phyloP scores from a whole-genome alignment of 345 rosid species.

The Capsella bursapastoris region DNA sequence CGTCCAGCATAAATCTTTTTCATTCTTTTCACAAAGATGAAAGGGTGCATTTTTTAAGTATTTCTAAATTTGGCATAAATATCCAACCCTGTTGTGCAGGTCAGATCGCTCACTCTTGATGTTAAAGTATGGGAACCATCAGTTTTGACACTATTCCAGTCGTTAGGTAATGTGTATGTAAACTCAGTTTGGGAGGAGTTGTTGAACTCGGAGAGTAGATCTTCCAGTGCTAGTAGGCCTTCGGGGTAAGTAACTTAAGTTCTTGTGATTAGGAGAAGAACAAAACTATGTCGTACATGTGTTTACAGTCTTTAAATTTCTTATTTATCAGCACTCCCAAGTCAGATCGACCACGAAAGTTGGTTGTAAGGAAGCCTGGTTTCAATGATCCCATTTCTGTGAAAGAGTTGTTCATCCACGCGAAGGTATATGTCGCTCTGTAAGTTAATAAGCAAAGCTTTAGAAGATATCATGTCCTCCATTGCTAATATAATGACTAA shows the following conservation, averaged over 20 bases:
- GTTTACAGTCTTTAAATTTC: conserved; percentile 38
- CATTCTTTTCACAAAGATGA: conserved; percentile 12
- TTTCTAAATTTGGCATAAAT: conserved; percentile 1
- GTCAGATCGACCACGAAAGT: conserved; percentile 52
- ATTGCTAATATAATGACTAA: conserved; percentile 20
- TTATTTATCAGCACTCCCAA: conserved; percentile 48
- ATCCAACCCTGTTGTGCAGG: conserved; percentile 51
- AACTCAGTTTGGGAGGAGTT: conserved; percentile 87
- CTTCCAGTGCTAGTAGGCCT: conserved; percentile 46
- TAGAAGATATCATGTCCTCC: conserved; percentile 1
- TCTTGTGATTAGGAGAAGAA: conserved; percentile 24
- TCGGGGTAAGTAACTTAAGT: conserved; percentile 51
- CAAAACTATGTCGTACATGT: conserved; percentile 15
- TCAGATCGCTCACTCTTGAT: conserved; percentile 78
- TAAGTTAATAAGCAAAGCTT: not conserved
- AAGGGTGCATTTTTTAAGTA: conserved; percentile 1
- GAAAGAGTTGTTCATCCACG: conserved; percentile 81
- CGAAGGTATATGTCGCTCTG: conserved; percentile 55
- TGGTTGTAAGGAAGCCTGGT: conserved; percentile 62
- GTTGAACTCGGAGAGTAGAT: conserved; percentile 49
- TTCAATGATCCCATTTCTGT: conserved; percentile 61
- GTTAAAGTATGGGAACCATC: conserved; percentile 89
- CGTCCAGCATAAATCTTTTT: conserved; percentile 16
- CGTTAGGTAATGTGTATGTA: conserved; percentile 69
- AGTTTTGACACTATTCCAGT: conserved; percentile 69